These are phyloP conservation scores for Micromonas pusilla DNA, from an alignment of 139 green algal species.

Conservation along the genomic window DNA sequence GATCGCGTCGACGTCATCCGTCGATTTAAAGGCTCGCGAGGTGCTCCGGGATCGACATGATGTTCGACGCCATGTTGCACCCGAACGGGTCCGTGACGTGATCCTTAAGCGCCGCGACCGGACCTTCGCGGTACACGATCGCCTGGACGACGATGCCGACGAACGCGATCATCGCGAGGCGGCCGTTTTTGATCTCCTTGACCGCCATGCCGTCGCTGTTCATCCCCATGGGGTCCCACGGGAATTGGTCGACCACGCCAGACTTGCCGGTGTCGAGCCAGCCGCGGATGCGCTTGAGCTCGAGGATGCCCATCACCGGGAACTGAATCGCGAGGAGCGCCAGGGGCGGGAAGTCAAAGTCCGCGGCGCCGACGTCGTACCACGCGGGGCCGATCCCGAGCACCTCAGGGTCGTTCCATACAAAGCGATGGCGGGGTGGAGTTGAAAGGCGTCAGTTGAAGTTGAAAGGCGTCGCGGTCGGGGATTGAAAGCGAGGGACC, in stretches of 20 bases:
- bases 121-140: conserved; percentile 22
- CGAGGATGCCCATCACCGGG: conserved; percentile 32
- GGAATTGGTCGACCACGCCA: conserved; percentile 73
- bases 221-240: conserved; percentile 72
- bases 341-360: conserved; percentile 14
- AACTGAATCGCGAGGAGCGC: conserved; percentile 29
- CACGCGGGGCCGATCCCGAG: conserved; percentile 14
- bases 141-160: conserved; percentile 27
- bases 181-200: conserved; percentile 97
- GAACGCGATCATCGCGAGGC: conserved; percentile 75
- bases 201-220: conserved; percentile 58
- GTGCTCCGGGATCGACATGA: conserved; percentile 22
- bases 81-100: conserved; percentile 36
- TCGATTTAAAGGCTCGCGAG: no score
- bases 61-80: conserved; percentile 29
- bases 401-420: no score
- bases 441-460: no score
- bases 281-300: conserved; percentile 33
- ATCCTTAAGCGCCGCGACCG: conserved; percentile 30
- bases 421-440: no score
- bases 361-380: conserved; percentile 16
- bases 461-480: no score
- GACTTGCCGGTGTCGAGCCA: conserved; percentile 50
- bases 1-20: no score
- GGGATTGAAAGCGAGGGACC: no score